Evolutionary conservation across 495 filamentous ascomycete genomes (phyloP).

Genomic region (Xylaria scruposa): DNA sequence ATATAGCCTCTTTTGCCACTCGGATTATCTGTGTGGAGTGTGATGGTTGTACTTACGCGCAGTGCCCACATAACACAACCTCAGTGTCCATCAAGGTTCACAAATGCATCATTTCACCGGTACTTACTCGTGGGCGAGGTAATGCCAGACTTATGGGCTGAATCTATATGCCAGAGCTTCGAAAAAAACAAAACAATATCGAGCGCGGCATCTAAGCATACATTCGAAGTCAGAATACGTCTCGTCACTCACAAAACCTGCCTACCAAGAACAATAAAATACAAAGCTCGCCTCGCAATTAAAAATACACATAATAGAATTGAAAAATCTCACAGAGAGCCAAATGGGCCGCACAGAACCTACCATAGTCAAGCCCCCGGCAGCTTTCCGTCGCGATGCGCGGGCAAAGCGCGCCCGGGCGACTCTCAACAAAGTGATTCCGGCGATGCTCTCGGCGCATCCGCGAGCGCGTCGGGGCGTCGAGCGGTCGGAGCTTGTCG

Average conservation of each 20-base stretch:
- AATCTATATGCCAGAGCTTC: not conserved
- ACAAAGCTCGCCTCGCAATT: not conserved
- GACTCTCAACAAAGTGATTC: conserved; percentile 59
- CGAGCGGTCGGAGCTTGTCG: conserved; percentile 55
- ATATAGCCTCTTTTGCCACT: too few relatives aligned
- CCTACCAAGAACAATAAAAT: not conserved
- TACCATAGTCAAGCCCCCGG: conserved; percentile 34
- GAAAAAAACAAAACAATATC: not conserved
- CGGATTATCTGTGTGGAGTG: too few relatives aligned
- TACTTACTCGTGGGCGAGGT: too few relatives aligned
- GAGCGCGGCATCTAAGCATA: not conserved
- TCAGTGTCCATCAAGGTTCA: conserved; percentile 13
- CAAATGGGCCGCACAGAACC: conserved; percentile 42
- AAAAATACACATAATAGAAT: too few relatives aligned
- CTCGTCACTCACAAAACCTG: not conserved
- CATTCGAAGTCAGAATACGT: not conserved
- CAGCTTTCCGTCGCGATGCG: conserved; percentile 42
- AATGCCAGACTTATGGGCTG: not conserved
- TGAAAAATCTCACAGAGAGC: not conserved
- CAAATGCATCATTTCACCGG: not conserved
- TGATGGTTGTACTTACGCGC: too few relatives aligned
- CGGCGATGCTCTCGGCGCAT: conserved; percentile 54
- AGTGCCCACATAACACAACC: conserved; percentile 1
- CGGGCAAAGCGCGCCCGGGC: conserved; percentile 58
- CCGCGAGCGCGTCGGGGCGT: conserved; percentile 57